Conservation (phyloP, 345 rosid genomes). For the Aethionema arabicum region DNA sequence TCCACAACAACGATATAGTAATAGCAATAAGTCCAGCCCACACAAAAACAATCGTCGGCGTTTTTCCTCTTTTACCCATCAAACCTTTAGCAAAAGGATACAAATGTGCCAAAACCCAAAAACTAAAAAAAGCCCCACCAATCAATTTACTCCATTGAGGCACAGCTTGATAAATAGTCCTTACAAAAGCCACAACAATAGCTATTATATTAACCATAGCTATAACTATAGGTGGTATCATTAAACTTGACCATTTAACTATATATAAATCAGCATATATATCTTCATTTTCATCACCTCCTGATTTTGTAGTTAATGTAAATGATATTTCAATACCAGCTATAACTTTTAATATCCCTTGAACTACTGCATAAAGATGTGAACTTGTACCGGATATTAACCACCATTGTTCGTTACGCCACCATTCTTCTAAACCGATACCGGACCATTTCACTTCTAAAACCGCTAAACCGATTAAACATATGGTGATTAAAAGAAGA, state of each 20-base stretch:
- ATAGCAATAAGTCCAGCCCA: slow-evolving; percentile 83
- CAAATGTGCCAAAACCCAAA: slow-evolving; percentile 78
- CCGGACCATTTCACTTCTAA: slow-evolving; percentile 76
- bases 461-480: slow-evolving; percentile 56
- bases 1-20: slow-evolving; percentile 64
- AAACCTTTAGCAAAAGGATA: slow-evolving; percentile 81
- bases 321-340: slow-evolving; percentile 57
- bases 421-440: slow-evolving; percentile 73
- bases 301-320: slow-evolving; percentile 68
- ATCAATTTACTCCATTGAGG: slow-evolving; percentile 73
- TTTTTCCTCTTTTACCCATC: slow-evolving; percentile 78
- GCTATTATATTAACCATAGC: slow-evolving; percentile 72
- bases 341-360: slow-evolving; percentile 50
- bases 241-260: slow-evolving; percentile 70
- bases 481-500: slow-evolving; percentile 51
- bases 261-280: slow-evolving; percentile 59
- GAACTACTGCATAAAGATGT: slow-evolving; percentile 72
- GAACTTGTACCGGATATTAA: slow-evolving; percentile 73
- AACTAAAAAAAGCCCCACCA: slow-evolving; percentile 78
- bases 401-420: slow-evolving; percentile 90
- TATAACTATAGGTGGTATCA: slow-evolving; percentile 73
- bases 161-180: slow-evolving; percentile 53
- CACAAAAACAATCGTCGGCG: slow-evolving; percentile 72
- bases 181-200: slow-evolving; percentile 52
- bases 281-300: slow-evolving; percentile 60